phyloP scores from a whole-genome alignment of 2,329 filamentous ascomycete species.

The Pyrenochaeta sp. region DNA sequence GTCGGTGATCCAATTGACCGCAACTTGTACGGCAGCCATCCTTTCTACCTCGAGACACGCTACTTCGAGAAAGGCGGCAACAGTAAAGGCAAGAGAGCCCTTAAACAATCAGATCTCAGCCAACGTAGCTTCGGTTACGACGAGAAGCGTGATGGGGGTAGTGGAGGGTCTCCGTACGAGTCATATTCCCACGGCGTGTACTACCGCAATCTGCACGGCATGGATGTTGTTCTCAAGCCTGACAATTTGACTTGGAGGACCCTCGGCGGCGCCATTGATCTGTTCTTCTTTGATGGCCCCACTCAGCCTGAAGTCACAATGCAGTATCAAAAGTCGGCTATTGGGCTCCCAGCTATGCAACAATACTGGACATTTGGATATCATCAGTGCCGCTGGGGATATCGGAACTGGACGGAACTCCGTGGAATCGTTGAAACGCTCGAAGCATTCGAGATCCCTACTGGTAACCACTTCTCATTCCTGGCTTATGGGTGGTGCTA shows the following conservation, averaged over 20 bases:
- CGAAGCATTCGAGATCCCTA: constrained; percentile 62
- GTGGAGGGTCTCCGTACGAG: constrained; percentile 60
- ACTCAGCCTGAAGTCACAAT: constrained; percentile 72
- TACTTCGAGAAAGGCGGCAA: constrained; percentile 68
- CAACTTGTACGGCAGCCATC: constrained; percentile 79
- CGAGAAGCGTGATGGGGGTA: constrained; percentile 5
- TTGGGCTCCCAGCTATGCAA: constrained; percentile 78
- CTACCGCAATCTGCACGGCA: constrained; percentile 76
- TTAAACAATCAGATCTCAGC: constrained; percentile 60
- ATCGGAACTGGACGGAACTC: constrained; percentile 73
- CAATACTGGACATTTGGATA: constrained; percentile 81
- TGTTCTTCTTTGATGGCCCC: constrained; percentile 81
- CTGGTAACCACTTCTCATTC: no score
- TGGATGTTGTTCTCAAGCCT: constrained; percentile 72
- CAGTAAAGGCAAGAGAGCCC: constrained; percentile 60
- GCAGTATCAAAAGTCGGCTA: constrained; percentile 71
- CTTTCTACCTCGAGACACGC: constrained; percentile 80
- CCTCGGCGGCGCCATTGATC: constrained; percentile 77
- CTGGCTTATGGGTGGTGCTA: no score
- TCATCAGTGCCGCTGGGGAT: constrained; percentile 86
- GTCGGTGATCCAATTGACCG: constrained; percentile 67
- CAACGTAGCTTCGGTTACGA: constrained; percentile 17
- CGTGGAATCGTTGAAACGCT: constrained; percentile 65
- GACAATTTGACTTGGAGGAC: constrained; percentile 75
- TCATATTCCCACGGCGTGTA: constrained; percentile 80